phyloP scores from a whole-genome alignment of 2,329 filamentous ascomycete genomes.

The Thielaviopsis ethacetica region DNA sequence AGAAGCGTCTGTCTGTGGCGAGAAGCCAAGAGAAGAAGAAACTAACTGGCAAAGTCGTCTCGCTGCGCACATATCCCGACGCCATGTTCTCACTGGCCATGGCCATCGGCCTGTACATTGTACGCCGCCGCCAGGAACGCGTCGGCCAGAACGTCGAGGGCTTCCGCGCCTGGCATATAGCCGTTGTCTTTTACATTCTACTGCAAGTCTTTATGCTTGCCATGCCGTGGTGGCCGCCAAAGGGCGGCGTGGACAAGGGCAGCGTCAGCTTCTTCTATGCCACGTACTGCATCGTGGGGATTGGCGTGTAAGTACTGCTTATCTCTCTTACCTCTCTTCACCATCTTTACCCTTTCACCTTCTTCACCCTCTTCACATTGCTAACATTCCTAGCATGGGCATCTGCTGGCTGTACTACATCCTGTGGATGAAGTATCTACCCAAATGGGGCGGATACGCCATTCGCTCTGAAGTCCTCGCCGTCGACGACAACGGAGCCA shows the following conservation, averaged over 20 bases:
- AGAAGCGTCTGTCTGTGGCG: too few species aligned
- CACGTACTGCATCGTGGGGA: slow-evolving; percentile 48
- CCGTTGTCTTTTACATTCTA: slow-evolving; percentile 41
- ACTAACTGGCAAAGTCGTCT: slow-evolving; percentile 29
- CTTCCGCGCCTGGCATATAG: slow-evolving; percentile 42
- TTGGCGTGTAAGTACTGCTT: slow-evolving; percentile 38
- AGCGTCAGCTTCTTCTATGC: slow-evolving; percentile 61
- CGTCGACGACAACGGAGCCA: slow-evolving; percentile 29
- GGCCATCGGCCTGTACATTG: slow-evolving; percentile 38
- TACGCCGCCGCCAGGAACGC: slow-evolving; percentile 36
- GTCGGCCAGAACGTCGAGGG: slow-evolving; percentile 30
- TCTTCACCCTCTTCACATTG: not conserved
- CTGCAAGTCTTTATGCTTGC: slow-evolving; percentile 45
- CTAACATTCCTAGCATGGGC: slow-evolving; percentile 23
- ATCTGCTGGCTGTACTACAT: slow-evolving; percentile 41
- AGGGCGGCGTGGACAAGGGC: slow-evolving; percentile 39
- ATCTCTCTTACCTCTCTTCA: too few species aligned
- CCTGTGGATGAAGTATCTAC: slow-evolving; percentile 40
- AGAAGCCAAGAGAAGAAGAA: too few species aligned
- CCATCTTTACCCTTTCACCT: too few species aligned
- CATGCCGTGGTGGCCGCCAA: slow-evolving; percentile 58
- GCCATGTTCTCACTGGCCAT: slow-evolving; percentile 42
- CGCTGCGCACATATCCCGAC: slow-evolving; percentile 40
- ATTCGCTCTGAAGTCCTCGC: slow-evolving; percentile 38
- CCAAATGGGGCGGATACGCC: slow-evolving; percentile 33